A percentile compares a stretch with the other conserved stretches of the same genome.
Conservation (phyloP, 2,329 filamentous ascomycete genomes). For the Penicillium verrucosum region DNA sequence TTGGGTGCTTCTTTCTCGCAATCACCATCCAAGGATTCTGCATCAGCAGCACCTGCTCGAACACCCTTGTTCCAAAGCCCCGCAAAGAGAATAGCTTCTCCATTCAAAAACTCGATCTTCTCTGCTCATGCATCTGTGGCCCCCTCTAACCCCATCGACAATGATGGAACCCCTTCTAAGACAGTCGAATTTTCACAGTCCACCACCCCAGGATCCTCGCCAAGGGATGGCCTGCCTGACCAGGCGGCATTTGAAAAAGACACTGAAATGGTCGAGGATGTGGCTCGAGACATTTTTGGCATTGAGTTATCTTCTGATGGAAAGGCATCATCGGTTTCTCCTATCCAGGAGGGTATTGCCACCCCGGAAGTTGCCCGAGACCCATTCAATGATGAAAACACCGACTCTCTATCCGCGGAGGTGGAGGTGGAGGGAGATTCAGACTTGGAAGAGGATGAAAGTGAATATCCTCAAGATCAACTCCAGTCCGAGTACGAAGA, state of each 20-base stretch:
- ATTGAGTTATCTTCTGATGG: constrained; percentile 19
- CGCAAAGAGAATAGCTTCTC: constrained; percentile 42
- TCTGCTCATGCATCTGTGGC: constrained; percentile 14
- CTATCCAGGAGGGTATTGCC: not conserved
- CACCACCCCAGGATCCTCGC: not conserved
- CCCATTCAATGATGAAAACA: not conserved
- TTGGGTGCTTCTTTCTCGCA: constrained; percentile 37
- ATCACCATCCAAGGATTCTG: constrained; percentile 31
- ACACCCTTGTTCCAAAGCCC: constrained; percentile 44
- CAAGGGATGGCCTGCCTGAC: not conserved
- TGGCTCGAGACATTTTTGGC: constrained; percentile 22
- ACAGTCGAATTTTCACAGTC: not conserved
- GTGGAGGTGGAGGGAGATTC: not conserved
- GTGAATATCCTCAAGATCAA: not conserved
- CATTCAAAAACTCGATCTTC: constrained; percentile 35
- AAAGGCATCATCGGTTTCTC: constrained; percentile 7
- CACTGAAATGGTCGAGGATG: constrained; percentile 23
- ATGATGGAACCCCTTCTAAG: not conserved
- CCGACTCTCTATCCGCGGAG: not conserved
- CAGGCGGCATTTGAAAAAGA: constrained; percentile 14
- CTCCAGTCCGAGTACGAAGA: constrained; percentile 11
- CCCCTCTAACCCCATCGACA: not conserved
- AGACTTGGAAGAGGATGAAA: constrained; percentile 3
- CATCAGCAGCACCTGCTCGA: constrained; percentile 36
- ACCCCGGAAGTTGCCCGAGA: not conserved